Percentiles rank a stretch among this genome's conserved stretches.
Conservation (phyloP, 768 basidiomycete species). For the Rhodotorula taiwanensis region DNA sequence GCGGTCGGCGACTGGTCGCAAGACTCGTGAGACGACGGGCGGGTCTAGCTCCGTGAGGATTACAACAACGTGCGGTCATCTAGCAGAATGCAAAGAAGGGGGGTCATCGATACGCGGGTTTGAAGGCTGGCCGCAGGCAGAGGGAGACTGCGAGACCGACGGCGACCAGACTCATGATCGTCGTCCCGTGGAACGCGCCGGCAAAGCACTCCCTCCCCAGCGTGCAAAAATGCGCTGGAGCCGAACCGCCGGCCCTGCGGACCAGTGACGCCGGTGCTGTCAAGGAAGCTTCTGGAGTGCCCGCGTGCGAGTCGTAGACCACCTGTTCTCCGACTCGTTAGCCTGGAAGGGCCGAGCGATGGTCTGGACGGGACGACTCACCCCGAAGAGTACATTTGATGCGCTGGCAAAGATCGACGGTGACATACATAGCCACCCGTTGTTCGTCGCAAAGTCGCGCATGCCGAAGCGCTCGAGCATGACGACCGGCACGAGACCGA, state of each 20-base stretch:
- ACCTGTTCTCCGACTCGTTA: neutral
- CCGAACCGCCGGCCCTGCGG: neutral
- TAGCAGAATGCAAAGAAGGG: too few species aligned
- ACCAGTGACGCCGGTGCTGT: neutral
- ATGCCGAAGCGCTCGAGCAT: conserved; percentile 30
- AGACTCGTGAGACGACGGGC: too few species aligned
- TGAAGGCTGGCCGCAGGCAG: conserved; percentile 5
- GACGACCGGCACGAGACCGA: conserved; percentile 18
- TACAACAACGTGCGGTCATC: too few species aligned
- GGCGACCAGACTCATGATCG: conserved; percentile 13
- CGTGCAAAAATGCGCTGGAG: conserved; percentile 8
- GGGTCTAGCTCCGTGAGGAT: too few species aligned
- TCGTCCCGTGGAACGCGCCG: conserved; percentile 18
- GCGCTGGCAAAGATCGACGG: conserved; percentile 18
- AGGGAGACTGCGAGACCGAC: conserved; percentile 8
- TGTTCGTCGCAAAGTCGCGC: conserved; percentile 5
- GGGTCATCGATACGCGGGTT: conserved; percentile 8
- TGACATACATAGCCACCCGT: conserved; percentile 1
- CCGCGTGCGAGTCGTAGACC: conserved; percentile 31
- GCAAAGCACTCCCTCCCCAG: conserved; percentile 27
- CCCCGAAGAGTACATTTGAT: conserved; percentile 16
- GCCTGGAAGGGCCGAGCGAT: neutral
- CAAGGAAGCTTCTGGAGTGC: neutral
- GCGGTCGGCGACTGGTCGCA: conserved; percentile 29
- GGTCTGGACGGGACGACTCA: neutral